Base-by-base conservation (phyloP, 345 rosid genomes). In the Camelina hispida region DNA sequence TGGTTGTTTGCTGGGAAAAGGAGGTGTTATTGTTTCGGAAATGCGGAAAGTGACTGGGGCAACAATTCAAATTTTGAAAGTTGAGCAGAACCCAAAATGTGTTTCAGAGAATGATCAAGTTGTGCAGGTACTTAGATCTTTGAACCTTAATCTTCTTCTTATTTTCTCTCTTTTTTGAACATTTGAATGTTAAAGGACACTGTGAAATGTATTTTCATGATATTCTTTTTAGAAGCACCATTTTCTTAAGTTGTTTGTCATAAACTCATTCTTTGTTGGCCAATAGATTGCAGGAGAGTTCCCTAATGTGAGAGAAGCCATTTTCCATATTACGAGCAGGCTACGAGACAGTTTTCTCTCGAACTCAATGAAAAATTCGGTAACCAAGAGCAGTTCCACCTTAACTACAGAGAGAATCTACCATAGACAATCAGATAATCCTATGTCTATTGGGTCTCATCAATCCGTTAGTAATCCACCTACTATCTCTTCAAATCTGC, bases 1-100 rank as follows among this genome's bases (percentile, higher is more conserved):
- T 82, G 97, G 96, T 58, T 91, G 96, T 80, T 78, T 93, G 82
- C 65, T 93, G 85, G 97, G 98, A 47, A 79, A 73, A 73, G 91
- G 98, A 81, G 98, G 97, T 63, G 55, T 73, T 28, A 85, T 87
- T 69, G 79, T 91, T 72, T 86, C 97, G 22, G 96, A 89, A 78
- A 89, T 91, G 83, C 89, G 98, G 78, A 88, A 74, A 72, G 73
- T 40, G 37, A 89, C 97, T 68, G 85, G 96, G 62, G 65, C 96
- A 46, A 23, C 70, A 69, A 86, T 93, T 56, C 74, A 84, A 75
- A 77, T 93, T 76, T 73, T 73, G 74, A 79, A 79, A 71, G 78
- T 50, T 61, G 90, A 86, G 72, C 88, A 83, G 84, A 78, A 81
- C 64, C 90, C 93, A 18, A 91, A 87, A 79, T 93, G 94, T 73